Evolutionary conservation across 106 monocot genomes (phyloP).

Genomic region (Chionographis japonica): DNA sequence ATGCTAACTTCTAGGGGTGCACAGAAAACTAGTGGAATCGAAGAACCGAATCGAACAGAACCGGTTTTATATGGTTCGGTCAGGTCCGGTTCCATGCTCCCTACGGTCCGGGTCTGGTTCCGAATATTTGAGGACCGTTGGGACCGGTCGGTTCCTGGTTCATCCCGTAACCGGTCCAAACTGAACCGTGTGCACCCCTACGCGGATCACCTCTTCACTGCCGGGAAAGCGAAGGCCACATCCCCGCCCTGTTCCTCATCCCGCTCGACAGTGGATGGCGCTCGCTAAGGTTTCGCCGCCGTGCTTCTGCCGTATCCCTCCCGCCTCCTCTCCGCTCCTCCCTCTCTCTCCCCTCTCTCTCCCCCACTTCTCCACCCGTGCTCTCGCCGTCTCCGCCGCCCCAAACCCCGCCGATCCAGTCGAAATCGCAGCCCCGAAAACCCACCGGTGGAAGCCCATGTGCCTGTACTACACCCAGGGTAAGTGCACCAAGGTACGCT

Average conservation of each 20-base stretch:
- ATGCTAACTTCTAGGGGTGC: no score
- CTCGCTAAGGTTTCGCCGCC: conserved; percentile 5
- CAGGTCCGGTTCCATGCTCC: no score
- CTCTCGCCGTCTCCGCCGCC: conserved; percentile 3
- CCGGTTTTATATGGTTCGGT: no score
- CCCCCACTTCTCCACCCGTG: background rate
- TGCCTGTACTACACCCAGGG: conserved; percentile 70
- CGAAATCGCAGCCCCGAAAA: conserved; percentile 1
- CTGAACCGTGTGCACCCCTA: no score
- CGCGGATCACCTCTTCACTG: no score
- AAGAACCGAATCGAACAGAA: no score
- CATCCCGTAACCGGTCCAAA: no score
- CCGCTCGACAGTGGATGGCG: conserved; percentile 9
- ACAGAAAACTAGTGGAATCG: no score
- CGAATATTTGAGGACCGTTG: no score
- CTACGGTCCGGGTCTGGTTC: no score
- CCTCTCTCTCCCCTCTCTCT: conserved; percentile 6
- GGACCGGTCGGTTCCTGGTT: no score
- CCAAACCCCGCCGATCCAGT: background rate
- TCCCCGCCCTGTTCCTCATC: background rate
- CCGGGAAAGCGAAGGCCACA: no score
- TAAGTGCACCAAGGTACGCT: conserved; percentile 53
- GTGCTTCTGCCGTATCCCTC: background rate
- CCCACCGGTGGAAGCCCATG: conserved; percentile 41
- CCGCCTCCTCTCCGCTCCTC: background rate